Base-by-base conservation (phyloP, 1,139 yeast genomes). In the Kodamaea sp. region DNA sequence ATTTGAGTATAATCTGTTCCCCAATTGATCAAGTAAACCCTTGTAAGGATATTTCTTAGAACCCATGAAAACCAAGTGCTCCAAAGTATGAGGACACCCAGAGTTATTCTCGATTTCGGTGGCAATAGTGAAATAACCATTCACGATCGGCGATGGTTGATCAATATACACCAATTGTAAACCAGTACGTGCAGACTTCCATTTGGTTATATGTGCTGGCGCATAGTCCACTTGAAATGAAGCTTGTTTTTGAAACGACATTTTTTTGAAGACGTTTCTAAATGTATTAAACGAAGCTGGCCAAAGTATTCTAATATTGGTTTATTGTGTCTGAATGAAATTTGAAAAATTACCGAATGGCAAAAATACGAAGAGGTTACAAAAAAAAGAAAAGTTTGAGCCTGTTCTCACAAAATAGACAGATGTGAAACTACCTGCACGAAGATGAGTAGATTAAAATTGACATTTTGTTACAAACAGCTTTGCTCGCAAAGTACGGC, bases 21-120 rank as follows among this genome's bases (percentile, higher is more conserved):
- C 96, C 41, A 90, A 72, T 7, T 81, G 81, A 54, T 94, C 98
- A 36, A 94, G 69, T 38, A 90, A 67, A 4, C 98, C 98, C 60
- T 92, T 92, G 60, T 83, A 90, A 0, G 98, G 98, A 51, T 81
- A 88, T 43, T 81, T 79, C 45, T 83, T 71, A 2, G 96, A 86
- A 1, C 99, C 99, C 95, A 90, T 86, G 58, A 94, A 94, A 31
- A 92, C 75, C 56, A 94, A 70, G 63, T 94, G 99, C 62, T 94
- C 98, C 40, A 94, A 66, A 1, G 99, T 92, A 57, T 94, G 99
- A 3, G 99, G 98, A 42, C 85, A 79, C 5, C 99, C 99, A 12
- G 92, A 78, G 58, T 90, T 94, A 57, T 87, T 79, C 24, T 73
- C 68, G 39, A 88, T 86, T 57, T 92, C 97, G 1, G 97, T 89